phyloP scores from a whole-genome alignment of 164 flowering plant genomes.

The Nymphaea colorata region DNA sequence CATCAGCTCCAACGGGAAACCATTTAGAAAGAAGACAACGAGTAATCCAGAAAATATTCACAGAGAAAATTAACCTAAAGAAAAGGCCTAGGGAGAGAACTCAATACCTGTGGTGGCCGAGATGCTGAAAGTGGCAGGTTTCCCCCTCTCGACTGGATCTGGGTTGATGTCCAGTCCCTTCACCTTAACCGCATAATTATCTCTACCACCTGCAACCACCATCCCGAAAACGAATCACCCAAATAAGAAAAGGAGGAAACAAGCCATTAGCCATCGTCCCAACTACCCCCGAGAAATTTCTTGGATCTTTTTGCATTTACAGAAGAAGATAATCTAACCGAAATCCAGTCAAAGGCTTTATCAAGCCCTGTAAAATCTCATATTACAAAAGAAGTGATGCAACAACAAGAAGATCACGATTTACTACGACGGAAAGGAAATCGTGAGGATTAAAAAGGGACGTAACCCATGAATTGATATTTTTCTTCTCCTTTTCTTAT shows the following conservation, averaged over 20 bases:
- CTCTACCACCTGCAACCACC: conserved; percentile 25
- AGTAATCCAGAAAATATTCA: too few relatives aligned
- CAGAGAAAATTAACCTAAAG: too few relatives aligned
- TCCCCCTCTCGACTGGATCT: conserved; percentile 48
- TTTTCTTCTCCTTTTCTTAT: too few relatives aligned
- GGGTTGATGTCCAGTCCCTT: conserved; percentile 51
- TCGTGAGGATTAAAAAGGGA: background rate
- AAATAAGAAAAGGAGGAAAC: conserved; percentile 7
- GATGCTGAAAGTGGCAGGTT: conserved; percentile 53
- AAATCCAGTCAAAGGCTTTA: background rate
- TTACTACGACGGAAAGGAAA: background rate
- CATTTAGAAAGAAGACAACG: too few relatives aligned
- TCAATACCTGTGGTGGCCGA: conserved; percentile 42
- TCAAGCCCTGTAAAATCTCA: background rate
- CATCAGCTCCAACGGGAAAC: too few relatives aligned
- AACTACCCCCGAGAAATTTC: background rate
- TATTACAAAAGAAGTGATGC: background rate
- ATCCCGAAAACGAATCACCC: background rate
- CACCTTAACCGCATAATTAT: conserved; percentile 48
- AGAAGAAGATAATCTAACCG: background rate
- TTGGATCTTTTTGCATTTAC: too few relatives aligned
- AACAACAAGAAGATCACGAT: background rate
- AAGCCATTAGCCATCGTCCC: background rate
- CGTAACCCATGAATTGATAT: background rate
- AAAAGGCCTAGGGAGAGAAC: too few relatives aligned